Base-by-base conservation (phyloP, 345 rosid species). In the Hibiscus mutabilis region DNA sequence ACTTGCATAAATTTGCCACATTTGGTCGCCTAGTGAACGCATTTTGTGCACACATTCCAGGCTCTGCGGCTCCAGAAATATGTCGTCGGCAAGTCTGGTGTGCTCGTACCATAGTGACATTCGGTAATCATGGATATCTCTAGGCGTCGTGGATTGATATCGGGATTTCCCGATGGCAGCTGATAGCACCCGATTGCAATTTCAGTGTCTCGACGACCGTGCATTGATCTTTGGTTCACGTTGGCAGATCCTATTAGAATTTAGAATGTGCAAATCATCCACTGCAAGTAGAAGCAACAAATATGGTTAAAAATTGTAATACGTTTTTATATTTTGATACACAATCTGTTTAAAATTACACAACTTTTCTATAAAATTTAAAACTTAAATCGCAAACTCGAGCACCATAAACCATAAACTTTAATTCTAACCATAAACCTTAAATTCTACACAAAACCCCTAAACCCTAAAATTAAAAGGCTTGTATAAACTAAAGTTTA, bases 171-270 rank as follows among this genome's bases (percentile, higher is more conserved):
- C n/a, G n/a, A n/a, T n/a, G n/a, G n/a, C n/a, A n/a, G n/a, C n/a
- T n/a, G n/a, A n/a, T n/a, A n/a, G n/a, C n/a, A n/a, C n/a, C 74
- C 51, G 19, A 91, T 86, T 59, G 91, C 92, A 19, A 93, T 89
- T 74, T 91, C 98, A 0, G 98, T 93, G 88, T 93, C 97, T 0
- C 96, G 85, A 59, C 73, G 71, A 15, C 98, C 97, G 10, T 87
- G 96, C 97, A 91, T 93, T 59, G 97, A 93, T 78, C 98, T 79
- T 80, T 91, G 97, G 79, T 89, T 91, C 60, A 89, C 83, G 51
- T 93, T 93, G 18, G 96, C 91, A 1, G 98, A 89, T 81, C 97
- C 97, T 27, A 91, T n/a, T n/a, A n/a, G n/a, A n/a, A n/a, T n/a
- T 88, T 60, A 91, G 15, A 60, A 87, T 37, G 84, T 88, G 86